Percentiles rank a stretch among this genome's conserved stretches.
phyloP scores from a whole-genome alignment of 805 yeast genomes.

The Cyberlindnera mrakii region DNA sequence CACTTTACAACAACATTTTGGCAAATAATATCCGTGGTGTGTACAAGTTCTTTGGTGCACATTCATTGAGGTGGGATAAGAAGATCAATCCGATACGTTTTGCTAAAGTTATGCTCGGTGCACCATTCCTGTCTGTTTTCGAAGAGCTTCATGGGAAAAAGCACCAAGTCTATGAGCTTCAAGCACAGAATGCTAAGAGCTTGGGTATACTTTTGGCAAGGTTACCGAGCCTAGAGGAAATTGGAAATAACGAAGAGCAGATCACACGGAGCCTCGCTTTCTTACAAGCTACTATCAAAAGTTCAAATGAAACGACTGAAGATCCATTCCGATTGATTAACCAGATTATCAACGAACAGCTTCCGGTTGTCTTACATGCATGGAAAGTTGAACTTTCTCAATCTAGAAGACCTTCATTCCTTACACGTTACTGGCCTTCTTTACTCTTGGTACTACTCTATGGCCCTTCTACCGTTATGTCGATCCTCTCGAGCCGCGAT shows the following conservation, averaged over 20 bases:
- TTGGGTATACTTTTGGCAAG: slow-evolving; percentile 32
- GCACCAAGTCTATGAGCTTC: slow-evolving; percentile 16
- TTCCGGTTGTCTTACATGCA: not conserved
- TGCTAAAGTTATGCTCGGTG: slow-evolving; percentile 26
- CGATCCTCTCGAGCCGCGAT: slow-evolving; percentile 44
- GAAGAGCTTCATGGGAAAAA: slow-evolving; percentile 25
- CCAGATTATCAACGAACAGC: not conserved
- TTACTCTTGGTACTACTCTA: slow-evolving; percentile 34
- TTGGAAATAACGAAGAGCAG: not conserved
- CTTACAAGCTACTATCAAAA: not conserved
- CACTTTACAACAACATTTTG: slow-evolving; percentile 15
- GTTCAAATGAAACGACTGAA: not conserved
- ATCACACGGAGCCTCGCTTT: not conserved
- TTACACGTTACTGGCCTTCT: slow-evolving; percentile 64
- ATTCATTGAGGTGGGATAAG: not conserved
- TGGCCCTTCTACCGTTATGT: slow-evolving; percentile 46
- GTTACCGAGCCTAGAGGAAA: slow-evolving; percentile 22
- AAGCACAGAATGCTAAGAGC: slow-evolving; percentile 26
- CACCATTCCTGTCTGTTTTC: slow-evolving; percentile 31
- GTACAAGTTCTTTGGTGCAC: slow-evolving; percentile 8
- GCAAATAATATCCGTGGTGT: slow-evolving; percentile 14
- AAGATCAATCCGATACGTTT: slow-evolving; percentile 8
- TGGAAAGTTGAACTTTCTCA: not conserved
- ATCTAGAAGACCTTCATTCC: slow-evolving; percentile 31
- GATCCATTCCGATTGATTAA: not conserved